phyloP scores from a whole-genome alignment of 2,329 filamentous ascomycete genomes.

The Aciculosporium take region DNA sequence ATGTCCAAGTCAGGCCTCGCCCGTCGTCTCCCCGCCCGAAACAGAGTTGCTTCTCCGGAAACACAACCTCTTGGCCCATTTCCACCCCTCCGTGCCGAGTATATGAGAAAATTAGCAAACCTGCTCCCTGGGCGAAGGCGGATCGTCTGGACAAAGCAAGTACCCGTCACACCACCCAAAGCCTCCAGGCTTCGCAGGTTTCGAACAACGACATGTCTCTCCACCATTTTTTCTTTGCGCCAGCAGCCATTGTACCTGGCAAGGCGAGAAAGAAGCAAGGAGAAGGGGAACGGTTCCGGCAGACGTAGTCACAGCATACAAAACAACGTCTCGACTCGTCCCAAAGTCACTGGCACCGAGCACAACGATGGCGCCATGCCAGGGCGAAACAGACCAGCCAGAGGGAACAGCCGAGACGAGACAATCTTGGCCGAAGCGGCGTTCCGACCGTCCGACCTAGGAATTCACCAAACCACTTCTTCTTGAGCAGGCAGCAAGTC shows the following conservation, averaged over 20 bases:
- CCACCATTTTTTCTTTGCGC: slow-evolving; percentile 32
- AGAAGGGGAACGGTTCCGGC: slow-evolving; percentile 31
- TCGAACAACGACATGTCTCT: slow-evolving; percentile 32
- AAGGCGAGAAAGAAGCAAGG: slow-evolving; percentile 32
- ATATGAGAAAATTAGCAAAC: too few species aligned
- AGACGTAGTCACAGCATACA: slow-evolving; percentile 25
- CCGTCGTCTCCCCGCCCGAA: too few species aligned
- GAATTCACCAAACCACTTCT: slow-evolving; percentile 20
- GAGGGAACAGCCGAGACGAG: too few species aligned
- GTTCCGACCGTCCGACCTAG: too few species aligned
- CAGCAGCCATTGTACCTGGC: slow-evolving; percentile 39
- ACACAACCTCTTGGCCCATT: too few species aligned
- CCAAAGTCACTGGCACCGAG: slow-evolving; percentile 23
- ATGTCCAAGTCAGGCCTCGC: too few species aligned
- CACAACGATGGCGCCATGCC: slow-evolving; percentile 25
- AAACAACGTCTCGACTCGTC: slow-evolving; percentile 19
- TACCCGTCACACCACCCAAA: slow-evolving; percentile 33
- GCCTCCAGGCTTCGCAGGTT: slow-evolving; percentile 33
- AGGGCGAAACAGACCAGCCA: too few species aligned
- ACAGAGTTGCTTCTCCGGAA: too few species aligned
- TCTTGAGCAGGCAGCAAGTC: slow-evolving; percentile 3
- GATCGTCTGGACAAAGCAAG: slow-evolving; percentile 15
- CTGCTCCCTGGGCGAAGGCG: too few species aligned
- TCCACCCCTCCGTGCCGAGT: too few species aligned
- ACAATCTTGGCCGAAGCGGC: too few species aligned